Conservation (phyloP, 805 yeast genomes). For the Barnettozyma californica region DNA sequence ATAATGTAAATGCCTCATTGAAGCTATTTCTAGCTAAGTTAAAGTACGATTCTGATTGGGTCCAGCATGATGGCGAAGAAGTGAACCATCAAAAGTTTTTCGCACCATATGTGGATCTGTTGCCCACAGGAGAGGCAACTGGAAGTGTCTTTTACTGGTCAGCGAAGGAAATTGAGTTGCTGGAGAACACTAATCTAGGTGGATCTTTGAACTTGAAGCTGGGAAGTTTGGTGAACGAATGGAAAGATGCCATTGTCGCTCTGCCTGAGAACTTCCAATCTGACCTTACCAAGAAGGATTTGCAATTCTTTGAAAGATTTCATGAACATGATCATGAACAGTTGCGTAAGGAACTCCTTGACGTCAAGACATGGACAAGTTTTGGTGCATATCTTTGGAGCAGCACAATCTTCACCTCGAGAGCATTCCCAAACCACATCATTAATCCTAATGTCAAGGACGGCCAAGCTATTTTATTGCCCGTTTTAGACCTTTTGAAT, state of each 20-base stretch:
- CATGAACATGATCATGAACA: constrained; percentile 11
- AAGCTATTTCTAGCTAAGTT: constrained; percentile 38
- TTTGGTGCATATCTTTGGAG: constrained; percentile 76
- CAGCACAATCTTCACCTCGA: constrained; percentile 59
- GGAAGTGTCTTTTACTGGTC: constrained; percentile 62
- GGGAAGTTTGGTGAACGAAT: constrained; percentile 51
- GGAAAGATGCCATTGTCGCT: constrained; percentile 33
- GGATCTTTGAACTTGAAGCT: constrained; percentile 47
- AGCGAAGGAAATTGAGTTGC: constrained; percentile 40
- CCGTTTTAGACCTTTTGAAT: constrained; percentile 73
- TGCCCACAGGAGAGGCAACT: constrained; percentile 40
- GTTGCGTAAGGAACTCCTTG: constrained; percentile 16
- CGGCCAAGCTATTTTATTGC: constrained; percentile 61
- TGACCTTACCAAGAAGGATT: constrained; percentile 15
- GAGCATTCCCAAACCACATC: constrained; percentile 70
- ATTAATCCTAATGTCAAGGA: constrained; percentile 30
- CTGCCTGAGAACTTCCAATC: constrained; percentile 11
- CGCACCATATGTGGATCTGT: constrained; percentile 41
- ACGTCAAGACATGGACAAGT: constrained; percentile 46
- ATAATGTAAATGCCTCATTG: constrained; percentile 29
- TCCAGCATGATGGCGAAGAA: background rate
- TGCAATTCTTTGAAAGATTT: constrained; percentile 13
- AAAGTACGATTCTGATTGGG: constrained; percentile 28
- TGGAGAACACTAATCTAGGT: constrained; percentile 65
- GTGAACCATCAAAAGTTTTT: constrained; percentile 27